phyloP scores from a whole-genome alignment of 331 rosid species.

The Spiraea crenata region DNA sequence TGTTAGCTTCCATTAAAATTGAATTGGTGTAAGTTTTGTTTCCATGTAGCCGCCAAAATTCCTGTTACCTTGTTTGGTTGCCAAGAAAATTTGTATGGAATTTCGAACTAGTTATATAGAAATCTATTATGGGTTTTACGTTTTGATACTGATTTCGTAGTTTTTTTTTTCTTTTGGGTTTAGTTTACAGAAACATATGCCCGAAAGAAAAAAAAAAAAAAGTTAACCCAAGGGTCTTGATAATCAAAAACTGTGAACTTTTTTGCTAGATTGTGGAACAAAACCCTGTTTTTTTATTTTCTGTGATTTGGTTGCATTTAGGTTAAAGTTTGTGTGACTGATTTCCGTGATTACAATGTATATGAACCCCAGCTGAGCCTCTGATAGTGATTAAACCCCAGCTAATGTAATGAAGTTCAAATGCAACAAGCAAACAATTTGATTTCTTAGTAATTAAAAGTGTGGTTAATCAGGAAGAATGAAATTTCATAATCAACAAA shows the following conservation, averaged over 20 bases:
- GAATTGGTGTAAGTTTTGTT: background rate
- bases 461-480: background rate
- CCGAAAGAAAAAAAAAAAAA: background rate
- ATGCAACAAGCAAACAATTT: background rate
- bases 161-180: background rate
- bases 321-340: background rate
- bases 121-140: background rate
- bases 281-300: no score
- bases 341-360: background rate
- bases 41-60: background rate
- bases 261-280: background rate
- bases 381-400: background rate
- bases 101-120: background rate
- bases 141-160: background rate
- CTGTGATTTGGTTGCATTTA: background rate
- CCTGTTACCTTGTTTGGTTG: background rate
- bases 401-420: background rate
- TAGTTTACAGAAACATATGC: background rate
- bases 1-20: background rate
- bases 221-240: background rate
- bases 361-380: background rate
- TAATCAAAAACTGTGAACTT: background rate
- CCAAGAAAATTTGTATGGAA: slow-evolving; percentile 2
- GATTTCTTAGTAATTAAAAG: background rate
- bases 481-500: background rate